Base-by-base conservation (phyloP, 306 rosid species). In the Trifolium subterraneum region DNA sequence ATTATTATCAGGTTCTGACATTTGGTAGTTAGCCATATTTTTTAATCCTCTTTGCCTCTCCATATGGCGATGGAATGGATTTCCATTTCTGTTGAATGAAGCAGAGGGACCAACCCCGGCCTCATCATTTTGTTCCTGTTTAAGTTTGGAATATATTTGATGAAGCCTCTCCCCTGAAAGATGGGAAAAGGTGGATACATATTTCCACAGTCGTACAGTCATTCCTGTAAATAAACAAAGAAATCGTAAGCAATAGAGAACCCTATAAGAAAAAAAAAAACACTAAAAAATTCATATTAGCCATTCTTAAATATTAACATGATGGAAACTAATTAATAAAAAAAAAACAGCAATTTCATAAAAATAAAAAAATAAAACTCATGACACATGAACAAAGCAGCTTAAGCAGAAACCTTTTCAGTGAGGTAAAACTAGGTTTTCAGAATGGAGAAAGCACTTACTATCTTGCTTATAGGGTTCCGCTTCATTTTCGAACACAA, bases 181-280 rank as follows among this genome's bases (percentile, higher is more conserved):
- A 87, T 95, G 93, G 71, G 98, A 95, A 81, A 86, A 95, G 22
- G 97, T 90, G 48, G 99, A 95, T 72, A 95, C 99, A 78, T 90
- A 95, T 75, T 95, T 92, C 99, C 99, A 95, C 84, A 95, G 84
- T 47, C 99, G 84, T 74, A 71, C 90, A 23, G 90, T 92, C 99
- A 95, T 95, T 85, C 98, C 99, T 95, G 92, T 23, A 70, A 67
- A 68, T 68, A 61, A 68, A 56, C 48, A 67, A 47, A 41, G 31
- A 16, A 44, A 71, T 11, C 23, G 10, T 35, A 29, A 20, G 41
- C 6, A 65, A 7, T 11, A 6, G 31, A 56, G 31, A 67, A 67
- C 60, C 55, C 54, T 9, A n/a, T n/a, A n/a, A n/a, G n/a, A n/a
- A n/a, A n/a, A n/a, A n/a, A n/a, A 11, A 56, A 44, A 23, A n/a